phyloP scores from a whole-genome alignment of 768 basidiomycete species.

The Tulasnella sp. region DNA sequence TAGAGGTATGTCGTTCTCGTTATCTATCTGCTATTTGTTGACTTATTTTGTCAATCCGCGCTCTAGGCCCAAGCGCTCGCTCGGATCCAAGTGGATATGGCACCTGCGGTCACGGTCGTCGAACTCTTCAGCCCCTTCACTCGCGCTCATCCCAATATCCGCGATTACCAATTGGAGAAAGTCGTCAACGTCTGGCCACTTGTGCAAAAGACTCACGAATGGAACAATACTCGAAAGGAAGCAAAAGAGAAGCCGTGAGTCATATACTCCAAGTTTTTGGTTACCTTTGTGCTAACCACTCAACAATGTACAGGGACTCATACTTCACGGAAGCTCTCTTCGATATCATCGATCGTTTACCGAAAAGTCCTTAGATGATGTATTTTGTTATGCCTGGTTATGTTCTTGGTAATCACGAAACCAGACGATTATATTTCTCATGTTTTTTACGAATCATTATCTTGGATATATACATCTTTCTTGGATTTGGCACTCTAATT shows the following conservation, averaged over 20 bases:
- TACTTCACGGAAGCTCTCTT: conserved; percentile 5
- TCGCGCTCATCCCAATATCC: background rate
- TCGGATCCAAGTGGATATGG: background rate
- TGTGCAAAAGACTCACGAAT: background rate
- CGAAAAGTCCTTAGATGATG: background rate
- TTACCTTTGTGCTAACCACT: background rate
- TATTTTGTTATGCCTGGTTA: background rate
- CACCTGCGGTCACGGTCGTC: conserved; percentile 1
- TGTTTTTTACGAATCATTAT: too few species aligned
- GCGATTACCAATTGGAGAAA: background rate
- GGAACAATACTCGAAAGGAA: background rate
- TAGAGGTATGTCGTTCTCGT: conserved; percentile 5
- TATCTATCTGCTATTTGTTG: background rate
- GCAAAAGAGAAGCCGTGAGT: conserved; percentile 4
- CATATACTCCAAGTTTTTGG: background rate
- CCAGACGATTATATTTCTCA: too few species aligned
- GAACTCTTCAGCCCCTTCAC: conserved; percentile 15
- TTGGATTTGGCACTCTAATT: too few species aligned
- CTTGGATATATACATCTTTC: too few species aligned
- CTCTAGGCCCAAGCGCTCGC: conserved; percentile 7
- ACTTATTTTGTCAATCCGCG: background rate
- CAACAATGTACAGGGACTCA: background rate
- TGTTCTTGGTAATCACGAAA: too few species aligned
- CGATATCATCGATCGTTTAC: conserved; percentile 8
- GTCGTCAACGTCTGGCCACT: conserved; percentile 9